Base-by-base conservation (phyloP, 2,329 filamentous ascomycete genomes). In the Tolypocladium endophyticum region DNA sequence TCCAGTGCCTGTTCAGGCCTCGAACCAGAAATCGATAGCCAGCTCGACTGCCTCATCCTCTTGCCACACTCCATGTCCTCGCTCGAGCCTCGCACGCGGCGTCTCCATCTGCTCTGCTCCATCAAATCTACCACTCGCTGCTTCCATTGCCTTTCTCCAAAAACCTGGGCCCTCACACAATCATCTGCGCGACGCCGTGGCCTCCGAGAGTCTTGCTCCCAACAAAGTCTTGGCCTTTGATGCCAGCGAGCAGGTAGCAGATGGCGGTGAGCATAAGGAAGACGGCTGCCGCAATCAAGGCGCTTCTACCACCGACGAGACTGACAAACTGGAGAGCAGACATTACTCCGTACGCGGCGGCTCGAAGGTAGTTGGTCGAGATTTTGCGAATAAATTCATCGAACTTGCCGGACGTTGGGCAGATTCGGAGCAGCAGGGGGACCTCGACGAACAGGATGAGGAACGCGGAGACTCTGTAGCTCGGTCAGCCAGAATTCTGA, bases 321-420 rank as follows among this genome's bases (percentile, higher is more conserved):
- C 90, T 95, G 61, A 96, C 77, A 84, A 90, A 97, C 75, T 97
- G 92, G 54, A 96, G 74, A 57, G 87, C 71, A 67, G 85, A 89
- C 89, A 97, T 93, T 72, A 84, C 77, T 60, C 77, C 76, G 76
- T 99, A 99, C 71, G 96, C 88, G 60, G 80, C 88, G 25, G 93
- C 93, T 76, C 94, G 92, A 87, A 94, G 95, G 79, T 92, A 97
- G 80, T 97, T 97, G 61, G 92, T 96, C 64, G 91, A 91, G 79
- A 99, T 90, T 70, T 85, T 87, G 75, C 93, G 92, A 74, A 99
- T 93, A 72, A 92, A 87, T 65, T 78, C 79, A 74, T 99, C 94
- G 77, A 99, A 99, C 65, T 84, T 86, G 64, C 87, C 76, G 18
- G 93, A 97, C 7, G 94, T 99, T 61, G 94, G 94, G 79, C 94